Evolutionary conservation across 2,329 filamentous ascomycete species (phyloP).

Genomic region (Aureobasidium sp.): DNA sequence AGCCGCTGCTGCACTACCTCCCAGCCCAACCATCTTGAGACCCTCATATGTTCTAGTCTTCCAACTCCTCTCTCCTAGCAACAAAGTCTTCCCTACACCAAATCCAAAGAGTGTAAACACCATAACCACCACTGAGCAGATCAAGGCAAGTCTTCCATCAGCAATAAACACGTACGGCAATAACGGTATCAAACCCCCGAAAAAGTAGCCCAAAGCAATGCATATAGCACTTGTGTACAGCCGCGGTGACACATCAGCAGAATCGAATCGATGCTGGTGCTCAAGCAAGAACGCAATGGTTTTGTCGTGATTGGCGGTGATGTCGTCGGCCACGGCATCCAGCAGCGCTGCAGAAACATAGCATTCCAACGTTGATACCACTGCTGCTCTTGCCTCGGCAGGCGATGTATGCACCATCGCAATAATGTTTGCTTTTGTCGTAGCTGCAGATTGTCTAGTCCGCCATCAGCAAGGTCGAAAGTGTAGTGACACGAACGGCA

Average conservation of each 20-base stretch:
- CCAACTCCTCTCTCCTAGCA: conserved; percentile 37
- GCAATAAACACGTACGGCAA: conserved; percentile 59
- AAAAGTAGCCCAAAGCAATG: conserved; percentile 61
- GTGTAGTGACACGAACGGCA: neutral
- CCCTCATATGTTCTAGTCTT: conserved; percentile 31
- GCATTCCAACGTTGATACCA: neutral
- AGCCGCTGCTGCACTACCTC: conserved; percentile 58
- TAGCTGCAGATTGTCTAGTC: conserved; percentile 34
- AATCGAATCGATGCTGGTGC: conserved; percentile 40
- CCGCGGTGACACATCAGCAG: conserved; percentile 35
- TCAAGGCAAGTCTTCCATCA: conserved; percentile 43
- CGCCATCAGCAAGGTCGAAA: neutral
- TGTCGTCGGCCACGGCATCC: neutral
- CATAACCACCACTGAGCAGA: conserved; percentile 55
- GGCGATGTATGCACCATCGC: conserved; percentile 2
- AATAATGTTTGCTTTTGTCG: conserved; percentile 38
- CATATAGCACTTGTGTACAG: conserved; percentile 53
- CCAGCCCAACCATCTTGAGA: conserved; percentile 58
- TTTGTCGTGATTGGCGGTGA: neutral
- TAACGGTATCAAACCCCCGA: conserved; percentile 65
- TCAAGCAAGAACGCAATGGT: conserved; percentile 4
- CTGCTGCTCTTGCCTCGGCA: neutral
- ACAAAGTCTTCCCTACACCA: conserved; percentile 57
- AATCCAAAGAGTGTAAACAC: conserved; percentile 55
- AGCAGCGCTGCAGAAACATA: conserved; percentile 5